Conservation (phyloP, 768 basidiomycete species). For the Hypholoma sublateritium region DNA sequence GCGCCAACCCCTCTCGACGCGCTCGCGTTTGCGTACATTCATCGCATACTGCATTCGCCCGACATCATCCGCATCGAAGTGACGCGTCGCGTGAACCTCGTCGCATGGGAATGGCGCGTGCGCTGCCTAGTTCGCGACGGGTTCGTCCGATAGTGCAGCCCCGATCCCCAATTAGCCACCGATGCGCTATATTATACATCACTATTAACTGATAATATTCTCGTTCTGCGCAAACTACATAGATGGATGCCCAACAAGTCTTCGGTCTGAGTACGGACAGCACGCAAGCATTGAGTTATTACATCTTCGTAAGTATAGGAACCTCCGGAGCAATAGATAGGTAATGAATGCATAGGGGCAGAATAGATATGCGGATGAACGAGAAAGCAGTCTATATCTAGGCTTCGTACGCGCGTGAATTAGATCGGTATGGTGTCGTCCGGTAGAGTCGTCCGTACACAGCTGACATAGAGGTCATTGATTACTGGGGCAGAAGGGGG, state of each 20-base stretch:
- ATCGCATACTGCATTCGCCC: conserved; percentile 55
- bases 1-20: conserved; percentile 81
- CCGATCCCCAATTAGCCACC: too few species aligned
- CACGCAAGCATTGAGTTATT: background rate
- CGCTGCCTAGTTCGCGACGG: conserved; percentile 54
- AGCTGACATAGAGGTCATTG: background rate
- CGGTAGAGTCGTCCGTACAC: background rate
- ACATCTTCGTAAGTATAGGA: background rate
- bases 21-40: conserved; percentile 79
- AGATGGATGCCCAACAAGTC: too few species aligned
- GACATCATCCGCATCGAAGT: conserved; percentile 59
- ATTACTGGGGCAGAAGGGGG: background rate
- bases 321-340: background rate
- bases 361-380: background rate
- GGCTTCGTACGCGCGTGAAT: background rate
- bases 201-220: background rate
- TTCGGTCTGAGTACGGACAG: too few species aligned
- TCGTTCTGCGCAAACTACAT: background rate
- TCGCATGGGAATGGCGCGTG: conserved; percentile 77
- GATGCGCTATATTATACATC: too few species aligned
- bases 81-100: conserved; percentile 70
- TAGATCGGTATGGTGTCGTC: background rate
- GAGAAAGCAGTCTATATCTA: background rate
- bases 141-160: conserved; percentile 36
- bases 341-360: background rate